Percentiles rank a stretch among this genome's conserved stretches.
Conservation (phyloP, 2,329 filamentous ascomycete genomes). For the Purpureocillium lavendulum region DNA sequence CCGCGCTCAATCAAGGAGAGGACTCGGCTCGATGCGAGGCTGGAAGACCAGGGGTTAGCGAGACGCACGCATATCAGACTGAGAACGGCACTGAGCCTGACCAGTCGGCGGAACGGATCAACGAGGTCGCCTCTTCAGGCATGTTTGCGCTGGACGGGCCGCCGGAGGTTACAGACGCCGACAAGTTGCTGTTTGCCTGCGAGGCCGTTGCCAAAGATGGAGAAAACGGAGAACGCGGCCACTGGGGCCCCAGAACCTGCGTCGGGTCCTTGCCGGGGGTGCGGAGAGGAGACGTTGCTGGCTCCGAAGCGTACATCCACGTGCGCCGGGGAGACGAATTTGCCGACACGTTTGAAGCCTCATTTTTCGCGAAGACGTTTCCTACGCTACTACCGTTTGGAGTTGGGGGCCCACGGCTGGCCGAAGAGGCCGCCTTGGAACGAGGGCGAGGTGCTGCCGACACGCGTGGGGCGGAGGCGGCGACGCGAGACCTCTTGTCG, state of each 20-base stretch:
- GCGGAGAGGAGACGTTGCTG: background rate
- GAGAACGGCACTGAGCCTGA: too few species aligned
- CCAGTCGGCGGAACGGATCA: too few species aligned
- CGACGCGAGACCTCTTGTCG: background rate
- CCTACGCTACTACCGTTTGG: slow-evolving; percentile 8
- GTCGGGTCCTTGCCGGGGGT: background rate
- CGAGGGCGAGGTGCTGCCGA: background rate
- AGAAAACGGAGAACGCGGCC: too few species aligned
- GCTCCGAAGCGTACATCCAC: slow-evolving; percentile 1
- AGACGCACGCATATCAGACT: too few species aligned
- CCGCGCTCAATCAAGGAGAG: background rate
- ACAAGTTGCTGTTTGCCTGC: slow-evolving; percentile 2
- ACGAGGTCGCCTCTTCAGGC: slow-evolving; percentile 5
- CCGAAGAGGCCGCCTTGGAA: slow-evolving; percentile 1
- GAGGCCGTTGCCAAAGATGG: background rate
- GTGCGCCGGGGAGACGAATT: slow-evolving; percentile 4
- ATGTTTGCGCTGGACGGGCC: slow-evolving; percentile 5
- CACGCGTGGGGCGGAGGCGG: background rate
- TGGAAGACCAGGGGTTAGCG: too few species aligned
- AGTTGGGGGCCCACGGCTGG: slow-evolving; percentile 4
- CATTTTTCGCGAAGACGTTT: slow-evolving; percentile 9
- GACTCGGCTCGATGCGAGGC: background rate
- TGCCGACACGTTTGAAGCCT: slow-evolving; percentile 5
- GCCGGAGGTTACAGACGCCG: slow-evolving; percentile 3
- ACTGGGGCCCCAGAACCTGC: background rate